Percentiles rank a stretch among this genome's conserved stretches.
These are phyloP conservation scores for Zalaria obscura DNA, from an alignment of 2,329 filamentous ascomycete genomes.

Conservation along the genomic window DNA sequence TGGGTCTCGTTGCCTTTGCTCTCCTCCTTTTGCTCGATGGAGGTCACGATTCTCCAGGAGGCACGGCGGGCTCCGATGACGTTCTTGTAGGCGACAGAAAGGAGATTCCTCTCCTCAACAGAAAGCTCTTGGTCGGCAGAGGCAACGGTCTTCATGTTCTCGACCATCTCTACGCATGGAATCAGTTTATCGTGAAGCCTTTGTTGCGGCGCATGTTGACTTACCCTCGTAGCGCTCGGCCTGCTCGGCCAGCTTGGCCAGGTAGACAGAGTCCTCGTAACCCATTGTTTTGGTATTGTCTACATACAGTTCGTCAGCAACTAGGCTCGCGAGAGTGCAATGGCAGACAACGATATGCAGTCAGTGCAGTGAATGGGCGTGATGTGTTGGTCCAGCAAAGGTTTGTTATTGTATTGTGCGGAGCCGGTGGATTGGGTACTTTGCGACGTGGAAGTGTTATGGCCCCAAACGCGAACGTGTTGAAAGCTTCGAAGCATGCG, in stretches of 20 bases:
- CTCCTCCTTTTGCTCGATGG: conserved; percentile 99
- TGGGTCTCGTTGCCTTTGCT: conserved; percentile 93
- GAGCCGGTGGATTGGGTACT: too few relatives aligned
- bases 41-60: conserved; percentile 96
- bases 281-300: conserved; percentile 58
- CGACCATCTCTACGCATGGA: conserved; percentile 71
- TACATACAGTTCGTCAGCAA: too few relatives aligned
- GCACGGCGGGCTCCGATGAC: conserved; percentile 93
- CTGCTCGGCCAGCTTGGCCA: conserved; percentile 99
- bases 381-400: too few relatives aligned
- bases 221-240: conserved; percentile 98
- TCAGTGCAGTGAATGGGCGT: too few relatives aligned
- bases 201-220: conserved; percentile 11
- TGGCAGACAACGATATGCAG: too few relatives aligned
- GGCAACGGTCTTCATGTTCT: conserved; percentile 99
- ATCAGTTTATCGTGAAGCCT: background rate
- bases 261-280: conserved; percentile 98
- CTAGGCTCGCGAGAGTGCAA: too few relatives aligned
- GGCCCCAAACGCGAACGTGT: too few relatives aligned
- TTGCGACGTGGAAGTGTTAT: too few relatives aligned
- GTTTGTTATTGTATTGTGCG: too few relatives aligned
- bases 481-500: too few relatives aligned
- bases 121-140: conserved; percentile 53
- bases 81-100: conserved; percentile 98
- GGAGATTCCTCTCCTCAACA: conserved; percentile 93